Conservation (phyloP, 2,329 filamentous ascomycete species). For the Geosmithia morbida region DNA sequence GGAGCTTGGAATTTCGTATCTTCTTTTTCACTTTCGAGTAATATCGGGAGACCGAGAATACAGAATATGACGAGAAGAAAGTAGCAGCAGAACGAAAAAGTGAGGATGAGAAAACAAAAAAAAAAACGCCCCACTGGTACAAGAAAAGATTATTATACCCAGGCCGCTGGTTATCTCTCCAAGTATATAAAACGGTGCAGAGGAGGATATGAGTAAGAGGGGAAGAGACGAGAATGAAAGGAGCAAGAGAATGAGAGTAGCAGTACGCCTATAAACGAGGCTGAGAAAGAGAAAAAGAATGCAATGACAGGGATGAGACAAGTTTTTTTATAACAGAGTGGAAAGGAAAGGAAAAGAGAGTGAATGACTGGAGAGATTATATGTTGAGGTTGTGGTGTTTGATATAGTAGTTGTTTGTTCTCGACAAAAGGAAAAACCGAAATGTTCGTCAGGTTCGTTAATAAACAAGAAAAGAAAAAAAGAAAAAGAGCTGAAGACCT, state of each 20-base stretch:
- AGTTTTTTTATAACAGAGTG: neutral
- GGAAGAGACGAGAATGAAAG: neutral
- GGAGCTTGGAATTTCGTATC: too few relatives aligned
- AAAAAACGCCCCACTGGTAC: too few relatives aligned
- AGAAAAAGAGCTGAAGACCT: too few relatives aligned
- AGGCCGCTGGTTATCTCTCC: neutral
- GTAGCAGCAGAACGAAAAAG: neutral
- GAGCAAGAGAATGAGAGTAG: neutral
- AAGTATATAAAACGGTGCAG: neutral
- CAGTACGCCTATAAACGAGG: neutral
- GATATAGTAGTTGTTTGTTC: neutral
- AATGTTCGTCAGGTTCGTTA: slow-evolving; percentile 2
- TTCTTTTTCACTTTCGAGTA: too few relatives aligned
- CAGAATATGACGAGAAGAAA: neutral
- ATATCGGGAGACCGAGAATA: too few relatives aligned
- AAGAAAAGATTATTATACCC: neutral
- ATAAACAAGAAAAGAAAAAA: neutral
- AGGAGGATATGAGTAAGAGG: neutral
- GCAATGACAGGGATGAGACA: neutral
- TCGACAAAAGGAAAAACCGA: neutral
- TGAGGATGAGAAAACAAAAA: neutral
- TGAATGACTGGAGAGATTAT: neutral
- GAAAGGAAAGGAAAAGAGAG: neutral
- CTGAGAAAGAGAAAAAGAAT: neutral
- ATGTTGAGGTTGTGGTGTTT: neutral